Evolutionary conservation across 768 basidiomycete genomes (phyloP), one percentile per base, ranked within the genome.

Genomic region (Phanerochaete carnosa): DNA sequence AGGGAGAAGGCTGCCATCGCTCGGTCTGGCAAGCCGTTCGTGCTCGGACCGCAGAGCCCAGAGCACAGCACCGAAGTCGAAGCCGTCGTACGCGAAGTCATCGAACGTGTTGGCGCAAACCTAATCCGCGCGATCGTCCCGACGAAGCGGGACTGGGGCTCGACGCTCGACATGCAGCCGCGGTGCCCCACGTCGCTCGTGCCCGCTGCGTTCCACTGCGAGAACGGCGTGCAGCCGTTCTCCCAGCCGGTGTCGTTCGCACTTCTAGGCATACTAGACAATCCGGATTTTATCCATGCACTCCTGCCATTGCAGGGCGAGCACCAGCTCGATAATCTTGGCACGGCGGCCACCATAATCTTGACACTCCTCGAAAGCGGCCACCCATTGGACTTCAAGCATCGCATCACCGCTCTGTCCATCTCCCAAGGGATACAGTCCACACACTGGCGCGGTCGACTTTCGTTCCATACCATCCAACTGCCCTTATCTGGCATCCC

Each of bases 271-370:
- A 32, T 37, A 12, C 23, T n/a, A 23, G 54, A 43, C 4, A 26
- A 29, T 11, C 32, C 22, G 19, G 54, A 55, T 26, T 30, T 52
- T n/a, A 25, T 55, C 7, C 13, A 43, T 26, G 54, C 33, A 2
- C 69, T 73, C 8, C 77, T 97, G 9, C 84, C 87, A 1, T 77
- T 98, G 15, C 81, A 85, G 28, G 95, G 97, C 8, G 75, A 77
- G 1, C 94, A 99, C 71, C 96, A 98, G 68, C 78, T 90, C 26
- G 83, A 88, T 56, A 98, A 98, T 70, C 75, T 94, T n/a, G 97
- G 28, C 77, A 84, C 45, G 90, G 97, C 28, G 72, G 76, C 5
- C 89, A 97, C 73, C 90, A 96, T 71, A 76, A 74, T 95, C 46
- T 83, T 86, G 16, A 74, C 80, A 0, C 71, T 94, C 22, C 72